Base-by-base conservation (phyloP, 257 asterid species). In the Henckelia pumila region DNA sequence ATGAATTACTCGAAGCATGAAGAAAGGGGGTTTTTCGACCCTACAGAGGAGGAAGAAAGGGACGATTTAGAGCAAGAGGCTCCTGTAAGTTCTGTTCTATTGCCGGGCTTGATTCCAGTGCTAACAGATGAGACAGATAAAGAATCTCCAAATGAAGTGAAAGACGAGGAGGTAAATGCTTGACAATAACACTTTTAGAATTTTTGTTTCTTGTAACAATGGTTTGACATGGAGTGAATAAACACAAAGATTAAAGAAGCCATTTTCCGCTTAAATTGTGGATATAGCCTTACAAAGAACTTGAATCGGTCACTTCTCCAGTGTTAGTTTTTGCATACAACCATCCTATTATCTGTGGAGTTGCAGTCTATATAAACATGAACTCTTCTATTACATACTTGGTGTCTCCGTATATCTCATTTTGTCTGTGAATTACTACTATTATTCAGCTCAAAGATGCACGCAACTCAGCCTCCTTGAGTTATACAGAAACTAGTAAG, bases 71-170 rank as follows among this genome's bases (percentile, higher is more conserved):
- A 70, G 10, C 82, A 81, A 20, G 85, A 60, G 58, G 59, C 68
- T 64, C 52, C 19, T 2, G 47, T 37, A 28, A 28, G 30, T 33
- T 81, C 83, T 22, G 88, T 83, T 72, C 64, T 92, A 37, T 88
- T 89, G 35, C 95, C 89, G 0, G 96, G 95, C 21, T 77, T 89
- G 63, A 59, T 68, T 68, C 70, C 82, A 28, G 23, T 66, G 28
- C 59, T 80, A 57, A 7, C 22, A 7, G 76, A 72, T 40, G 86
- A 72, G 75, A 76, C 23, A 60, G 82, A 69, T 59, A 80, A 64
- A 63, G 56, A 17, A 35, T 63, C 66, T 30, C 65, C 67, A 4
- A 53, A 65, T 37, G 60, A 65, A 73, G 75, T 69, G 52, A 75
- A 81, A 61, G 19, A 63, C n/a, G 25, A 22, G 7, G 84, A 83